Evolutionary conservation across 495 filamentous ascomycete species (phyloP), one percentile per base, ranked within the genome.

Genomic region (Aspergillus coremiiformis): DNA sequence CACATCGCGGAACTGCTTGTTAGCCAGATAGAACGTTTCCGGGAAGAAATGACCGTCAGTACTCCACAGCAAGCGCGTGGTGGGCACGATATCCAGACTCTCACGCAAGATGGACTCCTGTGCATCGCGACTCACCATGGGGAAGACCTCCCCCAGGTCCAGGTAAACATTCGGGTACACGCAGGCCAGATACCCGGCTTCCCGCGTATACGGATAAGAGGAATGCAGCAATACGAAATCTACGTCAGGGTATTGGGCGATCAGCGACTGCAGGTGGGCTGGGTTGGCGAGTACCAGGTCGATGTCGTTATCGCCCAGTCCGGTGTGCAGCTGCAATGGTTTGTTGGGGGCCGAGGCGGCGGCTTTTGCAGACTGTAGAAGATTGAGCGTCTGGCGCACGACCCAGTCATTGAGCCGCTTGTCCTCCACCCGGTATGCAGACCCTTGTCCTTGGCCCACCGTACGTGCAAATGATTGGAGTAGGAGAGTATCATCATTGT

Each of bases 101-200:
- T 95, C 76, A 29, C 83, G 78, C 6, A 96, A 49, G 14, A 92
- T 79, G 2, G 69, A 71, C 60, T 88, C 84, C 65, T 96, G 87
- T 0, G 86, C 90, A 39, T 90, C 81, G 46, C 83, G 79, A 58
- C 87, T 93, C 22, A 95, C 66, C 67, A 81, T 84, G 2, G 89
- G 89, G 56, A 95, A 95, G 0, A 95, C 85, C 63, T 90, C 86
- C 0, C 90, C 89, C 47, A 95, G 81, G 57, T 95, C 90, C 10
- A 90, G 78, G 64, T 90, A 95, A 8, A 87, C 86, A 67, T 95
- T 91, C 20, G 80, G 76, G 64, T 91, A 95, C 3, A 87, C 82
- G 0, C 77, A 79, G 6, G 90, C 85, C 41, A 96, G 76, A 61
- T 95, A 95, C 0, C 85, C 90, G 2, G 83, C 85, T 65, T 94